Base-by-base conservation (phyloP, 257 asterid genomes). In the Pogostemon cablin region DNA sequence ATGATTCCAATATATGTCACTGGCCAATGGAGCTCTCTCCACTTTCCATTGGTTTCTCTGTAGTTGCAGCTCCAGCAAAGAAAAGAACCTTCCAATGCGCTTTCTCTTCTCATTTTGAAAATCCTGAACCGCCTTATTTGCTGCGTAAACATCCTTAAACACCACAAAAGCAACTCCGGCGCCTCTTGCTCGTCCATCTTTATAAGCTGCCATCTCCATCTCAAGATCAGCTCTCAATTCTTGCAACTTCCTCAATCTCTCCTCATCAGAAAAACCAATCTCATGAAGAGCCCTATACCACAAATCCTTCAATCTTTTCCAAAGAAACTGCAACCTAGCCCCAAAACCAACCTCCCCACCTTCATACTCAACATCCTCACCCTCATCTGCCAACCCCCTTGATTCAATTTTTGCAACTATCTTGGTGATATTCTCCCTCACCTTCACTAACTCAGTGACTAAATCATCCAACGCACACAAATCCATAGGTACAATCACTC, bases 31-130 rank as follows among this genome's bases (percentile, higher is more conserved):
- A 67, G 98, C 98, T 73, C 98, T 82, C 84, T 88, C 96, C 34
- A 95, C 99, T 81, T 88, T 95, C 99, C 99, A 95, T 67, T 91
- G 96, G 78, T 88, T 95, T 74, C 98, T 88, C 74, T 95, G 97
- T 15, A 95, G 79, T 73, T 95, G 95, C 86, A 95, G 78, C 85
- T 95, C 99, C 52, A 81, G 46, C 67, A 91, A 76, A 12, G 99
- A 91, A 75, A 91, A 91, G 83, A 95, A 91, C 75, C 95, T 82
- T 43, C 98, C 98, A 61, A 86, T 76, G 50, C 93, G 86, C 83
- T 84, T 87, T 72, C 91, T 86, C 77, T 88, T 95, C 84, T 95
- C 99, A 17, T 81, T 88, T 17, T 81, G 88, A 10, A 95, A 82
- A 86, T 95, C 99, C 76, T 91, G 95, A 72, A 95, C 88, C 0